phyloP scores from a whole-genome alignment of 2,329 filamentous ascomycete genomes.

The Niveomyces coronatus region DNA sequence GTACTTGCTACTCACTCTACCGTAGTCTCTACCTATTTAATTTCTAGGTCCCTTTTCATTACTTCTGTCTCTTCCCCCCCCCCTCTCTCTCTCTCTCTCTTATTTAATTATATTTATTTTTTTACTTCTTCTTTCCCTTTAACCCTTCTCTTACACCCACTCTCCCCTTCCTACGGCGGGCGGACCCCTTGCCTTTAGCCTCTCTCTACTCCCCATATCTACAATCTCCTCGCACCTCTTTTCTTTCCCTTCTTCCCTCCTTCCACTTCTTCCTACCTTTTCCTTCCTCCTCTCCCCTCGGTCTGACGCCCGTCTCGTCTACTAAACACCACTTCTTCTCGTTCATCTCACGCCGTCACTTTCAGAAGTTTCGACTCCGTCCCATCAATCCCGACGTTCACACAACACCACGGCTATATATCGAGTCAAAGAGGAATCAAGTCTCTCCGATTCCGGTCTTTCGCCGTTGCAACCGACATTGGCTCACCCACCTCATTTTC shows the following conservation, averaged over 20 bases:
- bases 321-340: constrained; percentile 10
- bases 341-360: not conserved
- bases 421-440: too few species aligned
- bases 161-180: constrained; percentile 6
- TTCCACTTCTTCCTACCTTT: constrained; percentile 13
- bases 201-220: constrained; percentile 13
- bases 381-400: too few species aligned
- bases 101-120: constrained; percentile 5
- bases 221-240: constrained; percentile 11
- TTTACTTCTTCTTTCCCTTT: constrained; percentile 5
- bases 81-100: not conserved
- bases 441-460: too few species aligned
- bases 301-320: constrained; percentile 8
- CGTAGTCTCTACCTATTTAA: too few species aligned
- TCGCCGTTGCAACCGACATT: too few species aligned
- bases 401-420: too few species aligned
- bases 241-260: constrained; percentile 13
- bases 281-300: constrained; percentile 10
- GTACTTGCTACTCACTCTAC: too few species aligned
- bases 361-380: not conserved
- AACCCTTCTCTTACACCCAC: too few species aligned
- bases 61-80: too few species aligned
- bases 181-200: constrained; percentile 9
- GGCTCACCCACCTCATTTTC: too few species aligned
- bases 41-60: too few species aligned